These are phyloP conservation scores for Trifolium fragiferum DNA, from an alignment of 306 rosid species.

Conservation along the genomic window DNA sequence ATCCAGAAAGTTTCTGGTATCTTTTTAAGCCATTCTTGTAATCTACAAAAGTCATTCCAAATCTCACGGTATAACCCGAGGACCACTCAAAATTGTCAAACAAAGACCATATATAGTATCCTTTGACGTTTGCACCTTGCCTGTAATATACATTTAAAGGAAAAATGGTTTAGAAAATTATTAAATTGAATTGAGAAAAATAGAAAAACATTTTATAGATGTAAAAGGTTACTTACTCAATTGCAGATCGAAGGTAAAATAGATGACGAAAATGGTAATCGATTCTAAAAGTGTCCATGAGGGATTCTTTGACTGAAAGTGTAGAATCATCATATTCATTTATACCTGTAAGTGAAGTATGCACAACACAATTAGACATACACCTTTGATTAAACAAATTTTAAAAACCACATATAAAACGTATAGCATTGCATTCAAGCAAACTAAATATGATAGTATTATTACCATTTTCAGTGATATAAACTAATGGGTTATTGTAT, in stretches of 20 bases:
- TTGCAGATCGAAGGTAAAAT: constrained; percentile 51
- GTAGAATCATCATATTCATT: constrained; percentile 55
- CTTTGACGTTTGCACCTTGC: constrained; percentile 61
- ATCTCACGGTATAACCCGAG: constrained; percentile 48
- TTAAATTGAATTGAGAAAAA: neutral
- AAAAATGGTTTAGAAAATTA: neutral
- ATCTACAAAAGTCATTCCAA: constrained; percentile 62
- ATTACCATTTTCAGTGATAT: constrained; percentile 71
- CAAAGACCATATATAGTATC: constrained; percentile 69
- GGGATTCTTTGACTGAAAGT: constrained; percentile 47
- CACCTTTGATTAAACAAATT: neutral
- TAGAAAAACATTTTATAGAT: neutral
- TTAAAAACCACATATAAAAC: neutral
- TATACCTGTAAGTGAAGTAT: constrained; percentile 45
- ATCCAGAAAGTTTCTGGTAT: constrained; percentile 54
- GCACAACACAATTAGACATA: neutral
- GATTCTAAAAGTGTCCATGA: constrained; percentile 54
- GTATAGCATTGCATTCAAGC: neutral
- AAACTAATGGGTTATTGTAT: constrained; percentile 59
- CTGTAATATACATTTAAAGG: constrained; percentile 29
- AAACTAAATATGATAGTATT: neutral
- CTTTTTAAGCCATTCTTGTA: constrained; percentile 50
- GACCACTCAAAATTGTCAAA: constrained; percentile 70
- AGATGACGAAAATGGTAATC: constrained; percentile 59
- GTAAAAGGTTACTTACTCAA: constrained; percentile 43